phyloP scores from a whole-genome alignment of 495 filamentous ascomycete species.

The Penicillium tannophilum region DNA sequence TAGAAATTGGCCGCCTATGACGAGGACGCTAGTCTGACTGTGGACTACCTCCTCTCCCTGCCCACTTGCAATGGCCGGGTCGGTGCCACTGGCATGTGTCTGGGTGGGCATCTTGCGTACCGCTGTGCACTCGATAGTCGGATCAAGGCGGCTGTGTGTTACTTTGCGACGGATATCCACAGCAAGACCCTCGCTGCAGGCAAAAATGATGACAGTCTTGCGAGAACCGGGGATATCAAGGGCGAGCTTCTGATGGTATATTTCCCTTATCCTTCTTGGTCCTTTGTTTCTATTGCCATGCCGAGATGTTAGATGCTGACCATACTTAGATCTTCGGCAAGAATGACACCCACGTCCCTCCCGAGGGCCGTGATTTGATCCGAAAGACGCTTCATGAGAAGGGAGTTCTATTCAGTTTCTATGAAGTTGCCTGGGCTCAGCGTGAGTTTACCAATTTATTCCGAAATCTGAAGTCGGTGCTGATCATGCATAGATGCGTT shows the following conservation, averaged over 20 bases:
- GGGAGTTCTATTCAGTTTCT: constrained; percentile 76
- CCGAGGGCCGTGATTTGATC: constrained; percentile 83
- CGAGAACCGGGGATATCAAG: constrained; percentile 70
- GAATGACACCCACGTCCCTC: constrained; percentile 86
- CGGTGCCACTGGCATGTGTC: constrained; percentile 92
- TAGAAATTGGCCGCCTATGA: constrained; percentile 87
- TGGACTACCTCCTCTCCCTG: constrained; percentile 73
- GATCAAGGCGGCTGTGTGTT: constrained; percentile 76
- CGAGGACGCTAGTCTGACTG: constrained; percentile 74
- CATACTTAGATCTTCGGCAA: constrained; percentile 72
- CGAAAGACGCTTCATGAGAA: constrained; percentile 77
- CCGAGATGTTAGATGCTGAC: background rate
- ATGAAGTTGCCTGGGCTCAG: constrained; percentile 90
- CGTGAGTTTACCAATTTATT: constrained; percentile 51
- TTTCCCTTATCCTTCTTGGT: constrained; percentile 1
- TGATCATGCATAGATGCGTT: constrained; percentile 65
- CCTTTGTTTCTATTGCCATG: background rate
- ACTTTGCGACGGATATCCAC: constrained; percentile 94
- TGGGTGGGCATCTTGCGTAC: constrained; percentile 88
- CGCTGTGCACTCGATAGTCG: constrained; percentile 79
- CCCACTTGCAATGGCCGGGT: constrained; percentile 83
- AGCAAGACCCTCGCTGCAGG: constrained; percentile 68
- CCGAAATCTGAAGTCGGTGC: background rate
- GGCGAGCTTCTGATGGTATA: constrained; percentile 71
- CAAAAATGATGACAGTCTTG: constrained; percentile 67